Evolutionary conservation across 495 filamentous ascomycete genomes (phyloP), one percentile per base, ranked within the genome.

Genomic region (Parathielavia hyrcaniae): DNA sequence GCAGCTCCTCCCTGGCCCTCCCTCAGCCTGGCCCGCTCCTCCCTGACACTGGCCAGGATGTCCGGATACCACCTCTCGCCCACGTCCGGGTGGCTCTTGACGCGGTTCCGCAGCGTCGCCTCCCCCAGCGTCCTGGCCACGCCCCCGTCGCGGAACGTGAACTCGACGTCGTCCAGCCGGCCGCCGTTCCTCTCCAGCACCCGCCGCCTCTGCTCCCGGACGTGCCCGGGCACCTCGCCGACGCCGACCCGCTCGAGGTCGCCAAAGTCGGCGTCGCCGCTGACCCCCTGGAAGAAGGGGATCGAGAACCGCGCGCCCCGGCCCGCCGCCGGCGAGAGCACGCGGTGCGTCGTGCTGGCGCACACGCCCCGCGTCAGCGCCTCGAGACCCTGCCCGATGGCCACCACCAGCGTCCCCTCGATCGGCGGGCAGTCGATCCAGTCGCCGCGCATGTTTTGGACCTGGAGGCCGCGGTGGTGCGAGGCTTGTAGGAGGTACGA

Each of bases 221-320:
- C 81, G 34, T 78, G 77, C 32, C 79, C 79, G 1, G 92, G 88
- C 10, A 97, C 84, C 14, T 81, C 75, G 0, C 76, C 76, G 59
- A 95, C 75, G 16, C 78, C 77, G 6, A 79, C 67, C 0, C 43
- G 64, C 54, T 79, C 78, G 46, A 87, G 81, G 32, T 82, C 79
- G 59, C 93, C 89, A 63, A 91, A 92, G 22, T 79, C 82, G 0
- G 90, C 80, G 68, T 95, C 89, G 49, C 88, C 82, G 58, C 86
- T 83, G 59, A 98, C 89, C 4, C 88, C 92, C 68, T 95, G 90
- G 69, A 98, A 98, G 68, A 97, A 92, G 0, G 92, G 92, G 53
- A 96, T 87, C 14, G 82, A 87, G 67, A 85, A 95, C 23, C 92
- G 76, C 34, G 93, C 79, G 0, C 92, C 92, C 43, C 67, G 56